Evolutionary conservation across 2,329 filamentous ascomycete species (phyloP), one percentile per base, ranked within the genome.

Genomic region (Orbilia oligospora): DNA sequence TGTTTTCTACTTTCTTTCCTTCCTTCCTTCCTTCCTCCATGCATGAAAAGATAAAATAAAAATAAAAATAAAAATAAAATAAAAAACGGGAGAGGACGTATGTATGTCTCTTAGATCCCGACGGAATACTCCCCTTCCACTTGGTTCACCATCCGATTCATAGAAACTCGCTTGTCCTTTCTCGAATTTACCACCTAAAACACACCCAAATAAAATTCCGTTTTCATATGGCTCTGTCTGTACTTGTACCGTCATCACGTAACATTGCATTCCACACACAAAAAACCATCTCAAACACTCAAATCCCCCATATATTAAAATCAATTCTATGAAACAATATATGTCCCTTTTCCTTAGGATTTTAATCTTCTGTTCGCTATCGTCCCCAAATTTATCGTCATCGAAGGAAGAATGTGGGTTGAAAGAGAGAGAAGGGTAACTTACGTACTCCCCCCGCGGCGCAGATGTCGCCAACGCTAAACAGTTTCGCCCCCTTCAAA

Each of bases 91-190:
- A n/a, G n/a, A n/a, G n/a, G n/a, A n/a, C n/a, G n/a, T n/a, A n/a
- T n/a, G n/a, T n/a, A n/a, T n/a, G n/a, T 4, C 8, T 24, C 14
- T 18, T 18, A 44, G 56, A 33, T 20, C 56, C 56, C 56, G 56
- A 61, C 56, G 56, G 56, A 61, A 61, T 61, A 44, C 56, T 18
- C 24, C 49, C 10, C 33, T 33, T 18, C 27, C 14, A 5, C n/a
- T 61, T 33, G 55, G 55, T 22, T 61, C 55, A 44, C 22, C 38
- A 61, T 33, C 55, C 56, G 56, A 61, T n/a, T n/a, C n/a, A n/a
- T n/a, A n/a, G n/a, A 38, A 38, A 10, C 8, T 14, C 36, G 36
- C 36, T 51, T 51, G 48, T 20, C 20, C 49, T 8, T 55, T 55
- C 49, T 33, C 49, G 49, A 55, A 55, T 55, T 8, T 24, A 55